Evolutionary conservation across 805 yeast species (phyloP), one percentile per base, ranked within the genome.

Genomic region (Metschnikowia aberdeeniae): DNA sequence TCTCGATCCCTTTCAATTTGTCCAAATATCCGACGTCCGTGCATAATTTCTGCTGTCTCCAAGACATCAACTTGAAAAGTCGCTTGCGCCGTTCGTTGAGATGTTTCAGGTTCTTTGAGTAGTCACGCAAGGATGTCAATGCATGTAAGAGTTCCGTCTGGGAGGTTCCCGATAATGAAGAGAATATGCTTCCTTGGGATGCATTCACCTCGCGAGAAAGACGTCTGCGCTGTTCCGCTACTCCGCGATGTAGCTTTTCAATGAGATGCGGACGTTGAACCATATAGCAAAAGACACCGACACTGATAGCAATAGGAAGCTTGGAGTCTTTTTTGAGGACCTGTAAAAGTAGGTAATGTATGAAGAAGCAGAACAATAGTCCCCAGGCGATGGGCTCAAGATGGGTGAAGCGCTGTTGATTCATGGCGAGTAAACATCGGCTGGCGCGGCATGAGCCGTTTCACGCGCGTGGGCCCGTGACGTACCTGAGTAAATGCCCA

Each of bases 1-100:
- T 48, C 46, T 84, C 87, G 0, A 82, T 70, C 6, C 56, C 51
- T 13, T 68, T 61, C 40, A 86, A 61, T 52, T 85, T 81, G 17
- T 68, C 63, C 26, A 73, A 50, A 66, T 86, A 82, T 0, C 84
- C 82, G 1, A 77, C 69, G 20, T 72, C 63, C 9, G 67, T 69
- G 20, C 81, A 80, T 28, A 79, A 59, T 11, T 70, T 63, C 56
- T 82, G 86, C 51, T 82, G 88, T 43, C 76, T 64, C 70, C 76
- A 70, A 4, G 76, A 58, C 76, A 83, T 67, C 52, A 70, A 53
- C 49, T 72, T 73, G 59, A 69, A 73, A 32, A 74, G 57, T 17
- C 63, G 60, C 26, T 73, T 61, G 41, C 77, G 67, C 39, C 73
- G 60, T 39, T 75, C 76, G 49, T 77, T 80, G 71, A 75, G 63